These are phyloP conservation scores for Lichtheimia ramosa DNA, from an alignment of 371 early-diverging fungal species.

Conservation along the genomic window DNA sequence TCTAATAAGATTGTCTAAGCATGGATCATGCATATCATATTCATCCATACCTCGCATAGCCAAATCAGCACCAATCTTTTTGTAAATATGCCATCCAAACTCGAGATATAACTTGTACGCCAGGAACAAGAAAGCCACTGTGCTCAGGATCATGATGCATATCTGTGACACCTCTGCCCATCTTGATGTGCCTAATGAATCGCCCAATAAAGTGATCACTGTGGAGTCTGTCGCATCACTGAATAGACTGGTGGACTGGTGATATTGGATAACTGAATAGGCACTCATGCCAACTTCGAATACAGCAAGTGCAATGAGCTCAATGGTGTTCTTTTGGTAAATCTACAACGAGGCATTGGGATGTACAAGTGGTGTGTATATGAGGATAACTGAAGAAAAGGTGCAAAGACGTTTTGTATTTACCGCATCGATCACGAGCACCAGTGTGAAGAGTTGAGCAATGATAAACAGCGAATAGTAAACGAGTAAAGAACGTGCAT, in stretches of 20 bases:
- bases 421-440: conserved; percentile 49
- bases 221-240: conserved; percentile 21
- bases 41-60: conserved; percentile 72
- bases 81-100: conserved; percentile 87
- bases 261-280: conserved; percentile 47
- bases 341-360: conserved; percentile 24
- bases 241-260: conserved; percentile 45
- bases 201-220: conserved; percentile 26
- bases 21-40: not conserved
- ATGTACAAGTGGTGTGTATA: not conserved
- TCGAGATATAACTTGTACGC: conserved; percentile 51
- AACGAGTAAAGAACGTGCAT: conserved; percentile 45
- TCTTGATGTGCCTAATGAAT: conserved; percentile 32
- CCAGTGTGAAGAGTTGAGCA: conserved; percentile 44
- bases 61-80: conserved; percentile 91
- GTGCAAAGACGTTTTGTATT: not conserved
- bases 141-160: conserved; percentile 37
- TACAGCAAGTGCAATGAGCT: conserved; percentile 47
- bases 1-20: conserved; percentile 24
- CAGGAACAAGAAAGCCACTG: conserved; percentile 33
- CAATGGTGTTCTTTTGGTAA: conserved; percentile 51
- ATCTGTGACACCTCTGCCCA: conserved; percentile 53
- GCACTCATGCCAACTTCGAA: conserved; percentile 52
- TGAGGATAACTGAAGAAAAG: not conserved
- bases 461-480: conserved; percentile 47